Evolutionary conservation across 345 rosid genomes (phyloP).

Genomic region (Hevea brasiliensis): DNA sequence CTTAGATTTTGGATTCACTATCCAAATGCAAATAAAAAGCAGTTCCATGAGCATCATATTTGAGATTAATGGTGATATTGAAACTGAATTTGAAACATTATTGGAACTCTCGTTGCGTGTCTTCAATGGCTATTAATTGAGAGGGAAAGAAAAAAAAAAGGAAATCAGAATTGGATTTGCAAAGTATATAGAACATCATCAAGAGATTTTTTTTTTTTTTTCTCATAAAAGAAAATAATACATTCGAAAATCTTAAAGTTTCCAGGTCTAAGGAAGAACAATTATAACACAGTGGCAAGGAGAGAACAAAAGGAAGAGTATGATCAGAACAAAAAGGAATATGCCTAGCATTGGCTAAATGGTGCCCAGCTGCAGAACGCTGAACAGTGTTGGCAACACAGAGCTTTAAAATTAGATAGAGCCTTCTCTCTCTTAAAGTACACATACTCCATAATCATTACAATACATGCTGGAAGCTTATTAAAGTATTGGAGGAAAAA

Average conservation of each 20-base stretch:
- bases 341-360: not conserved
- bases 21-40: not conserved
- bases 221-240: not conserved
- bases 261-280: not conserved
- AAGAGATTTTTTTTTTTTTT: not conserved
- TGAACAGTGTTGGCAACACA: not conserved
- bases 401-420: not conserved
- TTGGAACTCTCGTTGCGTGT: not conserved
- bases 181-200: not conserved
- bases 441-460: not conserved
- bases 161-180: not conserved
- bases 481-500: not conserved
- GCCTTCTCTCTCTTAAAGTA: not conserved
- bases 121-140: not conserved
- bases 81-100: not conserved
- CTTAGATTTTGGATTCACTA: not conserved
- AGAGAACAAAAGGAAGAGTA: not conserved
- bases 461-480: not conserved
- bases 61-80: not conserved
- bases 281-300: not conserved
- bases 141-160: not conserved
- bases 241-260: not conserved
- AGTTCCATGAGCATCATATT: not conserved
- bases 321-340: not conserved
- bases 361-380: not conserved